These are phyloP conservation scores for Abrus precatorius DNA, from an alignment of 306 rosid species.

Conservation along the genomic window DNA sequence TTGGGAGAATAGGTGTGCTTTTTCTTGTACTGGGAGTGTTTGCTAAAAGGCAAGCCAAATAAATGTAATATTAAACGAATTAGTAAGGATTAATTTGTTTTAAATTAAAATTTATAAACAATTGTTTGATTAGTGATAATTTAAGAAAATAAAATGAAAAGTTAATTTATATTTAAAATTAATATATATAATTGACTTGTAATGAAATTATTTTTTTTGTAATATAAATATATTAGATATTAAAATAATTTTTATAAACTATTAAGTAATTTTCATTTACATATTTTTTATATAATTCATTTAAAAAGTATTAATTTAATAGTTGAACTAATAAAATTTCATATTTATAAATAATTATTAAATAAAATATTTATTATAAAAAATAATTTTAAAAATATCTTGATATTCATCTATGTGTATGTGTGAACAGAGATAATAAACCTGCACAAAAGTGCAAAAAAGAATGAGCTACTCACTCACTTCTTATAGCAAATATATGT, in stretches of 20 bases:
- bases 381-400: too few species aligned
- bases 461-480: background rate
- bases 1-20: background rate
- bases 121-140: background rate
- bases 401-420: too few species aligned
- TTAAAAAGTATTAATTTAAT: too few species aligned
- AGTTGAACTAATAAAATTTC: too few species aligned
- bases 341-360: too few species aligned
- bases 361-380: too few species aligned
- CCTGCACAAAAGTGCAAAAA: background rate
- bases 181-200: background rate
- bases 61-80: background rate
- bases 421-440: background rate
- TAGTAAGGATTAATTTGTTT: background rate
- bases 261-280: too few species aligned
- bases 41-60: conserved; percentile 10
- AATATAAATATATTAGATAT: too few species aligned
- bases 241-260: too few species aligned
- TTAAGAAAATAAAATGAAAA: too few species aligned
- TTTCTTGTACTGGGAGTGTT: background rate
- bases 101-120: background rate
- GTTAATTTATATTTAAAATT: background rate
- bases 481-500: background rate
- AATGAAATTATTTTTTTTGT: background rate
- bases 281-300: too few species aligned